Evolutionary conservation across 2,329 filamentous ascomycete genomes (phyloP).

Genomic region (Lecanoromycetidae sp.): DNA sequence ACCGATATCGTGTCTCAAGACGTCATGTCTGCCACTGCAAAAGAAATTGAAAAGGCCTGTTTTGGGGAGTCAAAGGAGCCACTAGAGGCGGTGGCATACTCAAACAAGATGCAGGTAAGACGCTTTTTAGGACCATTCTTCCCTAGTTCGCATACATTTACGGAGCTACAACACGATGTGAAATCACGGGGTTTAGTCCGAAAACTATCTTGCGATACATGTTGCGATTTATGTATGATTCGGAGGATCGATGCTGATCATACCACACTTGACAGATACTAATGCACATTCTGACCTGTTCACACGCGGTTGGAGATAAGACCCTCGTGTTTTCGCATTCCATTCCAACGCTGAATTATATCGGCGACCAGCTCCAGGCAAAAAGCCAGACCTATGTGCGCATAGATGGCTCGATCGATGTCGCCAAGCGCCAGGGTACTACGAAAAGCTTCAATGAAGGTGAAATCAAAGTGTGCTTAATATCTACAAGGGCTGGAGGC

Average conservation of each 20-base stretch:
- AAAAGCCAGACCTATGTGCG: conserved; percentile 39
- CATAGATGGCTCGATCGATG: conserved; percentile 55
- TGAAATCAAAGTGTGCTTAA: conserved; percentile 53
- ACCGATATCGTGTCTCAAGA: conserved; percentile 27
- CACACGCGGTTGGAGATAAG: conserved; percentile 53
- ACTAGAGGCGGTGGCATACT: conserved; percentile 40
- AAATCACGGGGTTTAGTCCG: no score
- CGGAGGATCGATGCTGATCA: no score
- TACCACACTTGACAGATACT: no score
- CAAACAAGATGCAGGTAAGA: conserved; percentile 56
- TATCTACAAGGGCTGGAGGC: conserved; percentile 73
- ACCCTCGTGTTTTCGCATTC: conserved; percentile 71
- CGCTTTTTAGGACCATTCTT: no score
- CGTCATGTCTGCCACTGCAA: conserved; percentile 27
- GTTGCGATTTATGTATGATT: no score
- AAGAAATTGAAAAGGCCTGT: conserved; percentile 27
- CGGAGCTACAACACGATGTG: no score
- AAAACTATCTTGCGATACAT: no score
- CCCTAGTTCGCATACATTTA: no score
- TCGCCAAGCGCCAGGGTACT: conserved; percentile 46
- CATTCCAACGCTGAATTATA: conserved; percentile 55
- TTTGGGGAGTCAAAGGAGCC: conserved; percentile 23
- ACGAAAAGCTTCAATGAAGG: conserved; percentile 58
- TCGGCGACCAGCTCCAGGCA: conserved; percentile 45
- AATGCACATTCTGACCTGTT: conserved; percentile 56